phyloP scores from a whole-genome alignment of 1,139 yeast species.

The Arxiozyma slooffiae region DNA sequence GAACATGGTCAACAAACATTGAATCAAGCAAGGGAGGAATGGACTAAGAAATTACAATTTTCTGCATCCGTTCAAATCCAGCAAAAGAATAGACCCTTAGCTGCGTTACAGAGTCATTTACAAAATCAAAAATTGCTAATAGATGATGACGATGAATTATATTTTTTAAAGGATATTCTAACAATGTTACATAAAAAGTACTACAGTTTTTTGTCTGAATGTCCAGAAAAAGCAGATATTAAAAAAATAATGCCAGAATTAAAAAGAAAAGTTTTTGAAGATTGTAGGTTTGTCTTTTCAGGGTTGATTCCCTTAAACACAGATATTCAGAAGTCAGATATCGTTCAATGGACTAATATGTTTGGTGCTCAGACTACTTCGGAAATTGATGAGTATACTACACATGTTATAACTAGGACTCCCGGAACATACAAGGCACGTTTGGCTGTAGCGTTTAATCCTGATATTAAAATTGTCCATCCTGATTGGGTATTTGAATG shows the following conservation, averaged over 20 bases:
- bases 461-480: slow-evolving; percentile 69
- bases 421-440: slow-evolving; percentile 74
- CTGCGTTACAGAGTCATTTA: slow-evolving; percentile 67
- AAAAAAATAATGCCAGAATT: slow-evolving; percentile 63
- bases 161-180: slow-evolving; percentile 53
- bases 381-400: slow-evolving; percentile 63
- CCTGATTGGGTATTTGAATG: slow-evolving; percentile 91
- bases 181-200: slow-evolving; percentile 55
- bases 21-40: slow-evolving; percentile 29
- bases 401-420: slow-evolving; percentile 78
- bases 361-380: slow-evolving; percentile 84
- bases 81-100: slow-evolving; percentile 61
- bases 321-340: slow-evolving; percentile 61
- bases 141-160: slow-evolving; percentile 76
- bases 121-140: slow-evolving; percentile 56
- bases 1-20: slow-evolving; percentile 12
- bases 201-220: slow-evolving; percentile 35
- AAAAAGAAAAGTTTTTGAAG: slow-evolving; percentile 58
- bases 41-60: slow-evolving; percentile 35
- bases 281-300: slow-evolving; percentile 65
- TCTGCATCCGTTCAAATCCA: slow-evolving; percentile 34
- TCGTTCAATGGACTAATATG: slow-evolving; percentile 83
- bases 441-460: slow-evolving; percentile 52
- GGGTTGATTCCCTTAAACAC: slow-evolving; percentile 80
- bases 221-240: slow-evolving; percentile 42